phyloP scores from a whole-genome alignment of 192 early-diverging fungal genomes.

The Coemansia asiatica region DNA sequence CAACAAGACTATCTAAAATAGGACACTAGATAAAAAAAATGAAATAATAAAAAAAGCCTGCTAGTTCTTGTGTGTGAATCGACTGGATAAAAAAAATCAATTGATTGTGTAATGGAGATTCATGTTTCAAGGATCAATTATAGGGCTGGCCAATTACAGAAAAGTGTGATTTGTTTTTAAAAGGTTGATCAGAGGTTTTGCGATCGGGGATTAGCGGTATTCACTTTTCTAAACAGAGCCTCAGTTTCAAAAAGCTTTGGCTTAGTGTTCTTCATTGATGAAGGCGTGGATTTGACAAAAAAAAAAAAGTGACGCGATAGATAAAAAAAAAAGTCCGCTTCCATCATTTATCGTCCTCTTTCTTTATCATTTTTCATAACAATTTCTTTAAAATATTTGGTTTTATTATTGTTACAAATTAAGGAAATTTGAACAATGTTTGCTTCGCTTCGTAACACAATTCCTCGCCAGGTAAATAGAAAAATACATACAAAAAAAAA shows the following conservation, averaged over 20 bases:
- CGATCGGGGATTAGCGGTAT: not conserved
- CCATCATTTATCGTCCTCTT: not conserved
- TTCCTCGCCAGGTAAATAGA: slow-evolving; percentile 39
- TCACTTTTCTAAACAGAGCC: too few relatives aligned
- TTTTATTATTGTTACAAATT: not conserved
- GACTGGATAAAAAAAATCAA: not conserved
- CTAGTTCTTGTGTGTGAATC: not conserved
- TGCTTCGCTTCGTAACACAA: slow-evolving; percentile 32
- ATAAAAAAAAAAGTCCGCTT: too few relatives aligned
- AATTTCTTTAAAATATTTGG: not conserved
- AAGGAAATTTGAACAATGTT: slow-evolving; percentile 21
- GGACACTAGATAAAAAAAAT: not conserved
- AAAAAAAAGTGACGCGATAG: too few relatives aligned
- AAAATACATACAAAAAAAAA: too few relatives aligned
- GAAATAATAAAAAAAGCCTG: not conserved
- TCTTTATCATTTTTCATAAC: not conserved
- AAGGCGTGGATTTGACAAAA: too few relatives aligned
- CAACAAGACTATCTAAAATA: not conserved
- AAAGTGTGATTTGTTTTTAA: not conserved
- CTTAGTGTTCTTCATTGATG: too few relatives aligned
- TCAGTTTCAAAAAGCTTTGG: too few relatives aligned
- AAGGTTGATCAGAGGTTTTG: not conserved
- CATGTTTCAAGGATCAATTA: not conserved
- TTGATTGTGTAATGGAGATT: not conserved
- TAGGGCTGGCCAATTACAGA: not conserved